phyloP scores from a whole-genome alignment of 1,284 basidiomycete species.

The Microbotryum scabiosae region DNA sequence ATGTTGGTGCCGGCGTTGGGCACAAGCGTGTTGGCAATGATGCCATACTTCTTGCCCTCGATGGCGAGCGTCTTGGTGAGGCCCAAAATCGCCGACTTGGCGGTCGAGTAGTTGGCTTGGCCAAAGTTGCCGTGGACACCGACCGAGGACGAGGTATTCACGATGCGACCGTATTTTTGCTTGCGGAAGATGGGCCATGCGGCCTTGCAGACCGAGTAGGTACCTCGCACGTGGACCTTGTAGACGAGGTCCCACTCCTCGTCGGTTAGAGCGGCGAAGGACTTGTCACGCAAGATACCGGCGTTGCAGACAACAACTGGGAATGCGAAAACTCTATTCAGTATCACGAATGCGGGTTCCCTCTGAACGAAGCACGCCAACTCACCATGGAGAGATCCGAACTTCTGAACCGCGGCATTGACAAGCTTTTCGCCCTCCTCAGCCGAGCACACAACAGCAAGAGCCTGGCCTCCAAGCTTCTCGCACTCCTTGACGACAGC shows the following conservation, averaged over 20 bases:
- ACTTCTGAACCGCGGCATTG: constrained; percentile 75
- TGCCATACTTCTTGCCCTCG: constrained; percentile 86
- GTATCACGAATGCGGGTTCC: background rate
- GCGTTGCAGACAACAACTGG: constrained; percentile 73
- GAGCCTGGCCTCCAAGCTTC: constrained; percentile 78
- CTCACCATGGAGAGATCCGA: constrained; percentile 67
- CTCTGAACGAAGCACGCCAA: background rate
- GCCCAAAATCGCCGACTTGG: constrained; percentile 88
- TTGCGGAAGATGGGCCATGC: constrained; percentile 96
- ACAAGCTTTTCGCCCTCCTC: constrained; percentile 86
- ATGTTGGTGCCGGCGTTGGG: constrained; percentile 46
- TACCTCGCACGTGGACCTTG: constrained; percentile 66
- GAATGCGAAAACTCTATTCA: background rate
- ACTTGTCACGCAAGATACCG: constrained; percentile 65
- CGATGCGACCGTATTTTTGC: constrained; percentile 93
- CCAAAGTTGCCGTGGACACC: constrained; percentile 82
- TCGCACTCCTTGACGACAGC: constrained; percentile 80
- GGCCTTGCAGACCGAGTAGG: constrained; percentile 63
- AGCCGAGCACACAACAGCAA: constrained; percentile 73
- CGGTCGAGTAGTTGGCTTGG: constrained; percentile 72
- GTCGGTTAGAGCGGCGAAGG: constrained; percentile 79
- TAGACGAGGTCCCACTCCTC: constrained; percentile 92
- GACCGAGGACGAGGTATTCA: constrained; percentile 86
- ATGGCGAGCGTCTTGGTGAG: constrained; percentile 81
- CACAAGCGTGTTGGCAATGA: constrained; percentile 59